Conservation (phyloP, 2,329 filamentous ascomycete species). For the Sporothrix mexicana region DNA sequence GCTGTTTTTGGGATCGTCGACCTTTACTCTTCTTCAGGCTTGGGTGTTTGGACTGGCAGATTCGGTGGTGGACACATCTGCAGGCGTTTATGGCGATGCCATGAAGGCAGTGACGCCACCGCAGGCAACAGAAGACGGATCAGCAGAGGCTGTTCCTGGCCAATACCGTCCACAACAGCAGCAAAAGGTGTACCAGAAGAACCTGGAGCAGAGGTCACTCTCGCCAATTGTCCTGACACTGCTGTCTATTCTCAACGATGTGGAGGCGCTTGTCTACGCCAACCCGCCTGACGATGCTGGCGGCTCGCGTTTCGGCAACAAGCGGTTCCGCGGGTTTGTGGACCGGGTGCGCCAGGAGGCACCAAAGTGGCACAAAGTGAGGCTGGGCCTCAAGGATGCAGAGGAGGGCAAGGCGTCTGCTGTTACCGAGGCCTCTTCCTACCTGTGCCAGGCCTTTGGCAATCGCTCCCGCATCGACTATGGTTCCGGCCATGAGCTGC, state of each 20-base stretch:
- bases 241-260: slow-evolving; percentile 70
- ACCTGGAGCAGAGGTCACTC: slow-evolving; percentile 50
- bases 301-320: slow-evolving; percentile 93
- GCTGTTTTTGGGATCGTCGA: slow-evolving; percentile 77
- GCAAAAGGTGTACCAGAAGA: slow-evolving; percentile 32
- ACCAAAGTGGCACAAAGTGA: slow-evolving; percentile 64
- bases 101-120: neutral
- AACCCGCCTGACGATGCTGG: slow-evolving; percentile 84
- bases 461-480: slow-evolving; percentile 91
- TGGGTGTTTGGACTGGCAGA: slow-evolving; percentile 90
- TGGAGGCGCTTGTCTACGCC: slow-evolving; percentile 68
- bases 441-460: slow-evolving; percentile 83
- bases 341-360: slow-evolving; percentile 67
- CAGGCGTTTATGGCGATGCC: slow-evolving; percentile 43
- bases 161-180: slow-evolving; percentile 29
- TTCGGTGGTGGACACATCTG: slow-evolving; percentile 69
- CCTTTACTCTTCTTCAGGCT: slow-evolving; percentile 75
- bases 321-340: slow-evolving; percentile 82
- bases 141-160: neutral
- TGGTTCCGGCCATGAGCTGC: slow-evolving; percentile 94
- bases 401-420: slow-evolving; percentile 48
- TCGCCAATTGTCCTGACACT: slow-evolving; percentile 70
- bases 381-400: slow-evolving; percentile 57
- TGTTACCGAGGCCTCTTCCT: slow-evolving; percentile 74
- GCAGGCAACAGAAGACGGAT: neutral